Evolutionary conservation across 805 yeast genomes (phyloP), one percentile per base, ranked within the genome.

Genomic region (Ogataea paradorogensis): DNA sequence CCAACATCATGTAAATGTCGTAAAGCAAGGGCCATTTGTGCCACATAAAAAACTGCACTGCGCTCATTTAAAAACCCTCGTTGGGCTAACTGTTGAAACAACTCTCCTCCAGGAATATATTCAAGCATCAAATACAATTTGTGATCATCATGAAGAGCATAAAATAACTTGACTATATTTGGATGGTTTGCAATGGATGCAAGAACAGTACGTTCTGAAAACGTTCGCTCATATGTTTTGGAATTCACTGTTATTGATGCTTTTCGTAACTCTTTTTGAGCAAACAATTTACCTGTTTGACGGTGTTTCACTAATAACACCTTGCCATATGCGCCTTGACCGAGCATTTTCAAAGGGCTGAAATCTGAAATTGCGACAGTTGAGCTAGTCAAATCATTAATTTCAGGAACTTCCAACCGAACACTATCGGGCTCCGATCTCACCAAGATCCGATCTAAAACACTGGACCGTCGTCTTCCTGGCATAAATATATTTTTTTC

Each of bases 31-130:
- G 87, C 78, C 69, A 87, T 82, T 53, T 88, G 91, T 0, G 95
- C 90, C 5, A 82, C 73, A 51, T 87, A 86, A 52, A 82, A 86
- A 0, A 86, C 75, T 2, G 87, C 78, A 16, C 76, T 73, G 52
- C 68, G 74, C 61, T 80, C 93, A 45, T 59, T 70, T 24, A 71
- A 62, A 51, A 71, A 73, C 30, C 62, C 51, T 21, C 61, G 56
- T 32, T 52, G 47, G 3, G 78, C 77, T 43, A 80, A 59, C 56
- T 81, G 84, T 38, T 75, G 76, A 53, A 75, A 88, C 23, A 88
- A 62, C 59, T 88, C 96, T 15, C 96, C 96, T 5, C 96, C 96
- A n/a, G 88, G 91, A 11, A 89, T 80, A 54, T 83, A 88, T 56
- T 88, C 93, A 37, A 88, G 63, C 21, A 86, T 70, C 26, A 88